Evolutionary conservation across 1,139 yeast species (phyloP), one percentile per base, ranked within the genome.

Genomic region (Diutina siamensis): DNA sequence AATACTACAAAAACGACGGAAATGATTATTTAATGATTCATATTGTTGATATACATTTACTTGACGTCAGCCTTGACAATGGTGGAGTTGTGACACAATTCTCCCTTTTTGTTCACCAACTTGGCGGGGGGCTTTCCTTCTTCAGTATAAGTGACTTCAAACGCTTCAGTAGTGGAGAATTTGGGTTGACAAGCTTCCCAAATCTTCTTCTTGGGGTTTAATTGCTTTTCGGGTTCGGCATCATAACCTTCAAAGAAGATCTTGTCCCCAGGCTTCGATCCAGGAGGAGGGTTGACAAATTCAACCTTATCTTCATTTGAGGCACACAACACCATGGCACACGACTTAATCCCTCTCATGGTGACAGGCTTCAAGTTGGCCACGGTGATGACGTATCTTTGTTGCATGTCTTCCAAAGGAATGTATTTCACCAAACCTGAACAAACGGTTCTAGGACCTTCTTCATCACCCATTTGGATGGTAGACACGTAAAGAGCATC

Each of bases 361-460:
- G 78, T 83, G 44, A 85, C 94, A 10, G 95, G 94, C 68, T 87
- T 88, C 66, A 88, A 74, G 68, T 87, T 87, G 52, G 94, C 87
- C 52, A 88, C 84, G 45, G 83, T 83, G 42, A 88, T 83, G 46
- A 89, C 94, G 50, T 74, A 71, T 57, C 94, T 79, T 60, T 82
- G 74, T 65, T 82, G 87, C 92, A 89, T 80, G 46, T 80, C 83
- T 59, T 86, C 95, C 50, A 86, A 61, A 22, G 94, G 79, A 55
- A 83, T 72, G 64, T 79, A 76, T 53, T 81, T 80, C 47, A 85
- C 95, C 55, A 89, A 71, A 51, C 98, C 99, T 15, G 96, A 86
- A 71, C 98, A 94, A 46, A 94, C 95, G 44, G 97, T 94, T 72
- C 99, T 81, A 60, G 98, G 98, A 49, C 95, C 95, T 59, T 85